phyloP scores from a whole-genome alignment of 75 land plant genomes.

The Cryptomeria japonica region DNA sequence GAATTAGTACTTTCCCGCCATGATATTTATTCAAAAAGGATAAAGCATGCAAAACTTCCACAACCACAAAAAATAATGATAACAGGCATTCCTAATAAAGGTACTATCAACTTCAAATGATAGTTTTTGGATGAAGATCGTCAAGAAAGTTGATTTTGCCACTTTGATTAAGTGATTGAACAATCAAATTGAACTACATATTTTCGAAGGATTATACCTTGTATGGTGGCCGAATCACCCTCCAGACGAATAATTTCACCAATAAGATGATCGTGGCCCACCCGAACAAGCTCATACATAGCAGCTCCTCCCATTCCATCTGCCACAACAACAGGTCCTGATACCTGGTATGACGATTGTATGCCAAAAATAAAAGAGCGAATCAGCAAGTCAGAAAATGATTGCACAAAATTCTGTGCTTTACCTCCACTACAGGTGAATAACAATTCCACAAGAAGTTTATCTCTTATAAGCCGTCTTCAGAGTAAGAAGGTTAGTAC shows the following conservation, averaged over 20 bases:
- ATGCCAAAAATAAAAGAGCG: background rate
- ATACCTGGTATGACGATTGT: slow-evolving; percentile 57
- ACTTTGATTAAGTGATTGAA: background rate
- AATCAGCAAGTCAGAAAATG: background rate
- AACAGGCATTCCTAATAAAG: slow-evolving; percentile 7
- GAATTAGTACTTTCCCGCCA: background rate
- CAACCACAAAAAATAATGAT: background rate
- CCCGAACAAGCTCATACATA: slow-evolving; percentile 99
- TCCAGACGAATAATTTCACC: slow-evolving; percentile 98
- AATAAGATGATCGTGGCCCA: slow-evolving; percentile 96
- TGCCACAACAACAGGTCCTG: slow-evolving; percentile 98
- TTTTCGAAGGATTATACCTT: slow-evolving; percentile 50
- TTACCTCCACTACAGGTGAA: background rate
- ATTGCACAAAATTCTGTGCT: background rate
- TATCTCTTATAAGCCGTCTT: background rate
- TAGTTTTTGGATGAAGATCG: background rate
- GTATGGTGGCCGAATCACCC: slow-evolving; percentile 99
- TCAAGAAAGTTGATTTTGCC: background rate
- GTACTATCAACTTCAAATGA: background rate
- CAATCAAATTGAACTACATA: background rate
- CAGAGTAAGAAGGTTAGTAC: background rate
- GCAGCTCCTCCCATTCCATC: slow-evolving; percentile 99
- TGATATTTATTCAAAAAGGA: background rate
- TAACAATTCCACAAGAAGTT: background rate
- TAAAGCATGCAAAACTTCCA: background rate